Evolutionary conservation across 1,284 basidiomycete genomes (phyloP).

Genomic region (Kwoniella shivajii): DNA sequence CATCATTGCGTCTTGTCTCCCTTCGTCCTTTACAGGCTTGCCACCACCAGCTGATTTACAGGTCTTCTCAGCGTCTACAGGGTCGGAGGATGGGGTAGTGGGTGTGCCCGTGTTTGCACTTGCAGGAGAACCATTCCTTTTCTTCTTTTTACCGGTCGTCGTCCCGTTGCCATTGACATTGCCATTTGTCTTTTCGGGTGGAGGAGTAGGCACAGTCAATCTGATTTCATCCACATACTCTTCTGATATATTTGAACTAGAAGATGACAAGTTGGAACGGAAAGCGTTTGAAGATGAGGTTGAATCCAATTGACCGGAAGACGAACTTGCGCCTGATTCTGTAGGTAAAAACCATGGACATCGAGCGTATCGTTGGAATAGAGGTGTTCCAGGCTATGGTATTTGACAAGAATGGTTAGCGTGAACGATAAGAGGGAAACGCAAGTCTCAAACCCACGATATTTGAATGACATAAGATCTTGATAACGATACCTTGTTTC

Average conservation of each 20-base stretch:
- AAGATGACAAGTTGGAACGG: conserved; percentile 15
- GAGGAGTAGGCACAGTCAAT: conserved; percentile 14
- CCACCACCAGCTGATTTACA: background rate
- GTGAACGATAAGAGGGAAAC: background rate
- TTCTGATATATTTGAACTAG: background rate
- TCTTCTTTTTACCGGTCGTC: conserved; percentile 12
- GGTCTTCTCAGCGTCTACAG: conserved; percentile 54
- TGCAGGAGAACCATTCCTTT: conserved; percentile 9
- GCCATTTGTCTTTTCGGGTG: conserved; percentile 25
- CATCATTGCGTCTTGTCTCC: conserved; percentile 71
- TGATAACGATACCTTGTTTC: conserved; percentile 65
- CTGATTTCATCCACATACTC: conserved; percentile 13
- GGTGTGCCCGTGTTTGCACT: background rate
- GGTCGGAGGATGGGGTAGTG: background rate
- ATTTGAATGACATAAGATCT: conserved; percentile 82
- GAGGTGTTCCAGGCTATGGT: conserved; percentile 73
- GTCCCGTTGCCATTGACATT: conserved; percentile 55
- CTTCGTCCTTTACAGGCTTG: background rate
- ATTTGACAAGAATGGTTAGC: background rate
- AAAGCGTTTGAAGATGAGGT: conserved; percentile 32
- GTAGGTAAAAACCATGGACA: conserved; percentile 76
- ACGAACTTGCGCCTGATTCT: conserved; percentile 11
- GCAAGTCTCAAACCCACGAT: conserved; percentile 67
- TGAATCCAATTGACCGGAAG: conserved; percentile 19
- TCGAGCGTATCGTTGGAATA: conserved; percentile 84